phyloP scores from a whole-genome alignment of 2,329 filamentous ascomycete species.

The Aspergillus sp. region DNA sequence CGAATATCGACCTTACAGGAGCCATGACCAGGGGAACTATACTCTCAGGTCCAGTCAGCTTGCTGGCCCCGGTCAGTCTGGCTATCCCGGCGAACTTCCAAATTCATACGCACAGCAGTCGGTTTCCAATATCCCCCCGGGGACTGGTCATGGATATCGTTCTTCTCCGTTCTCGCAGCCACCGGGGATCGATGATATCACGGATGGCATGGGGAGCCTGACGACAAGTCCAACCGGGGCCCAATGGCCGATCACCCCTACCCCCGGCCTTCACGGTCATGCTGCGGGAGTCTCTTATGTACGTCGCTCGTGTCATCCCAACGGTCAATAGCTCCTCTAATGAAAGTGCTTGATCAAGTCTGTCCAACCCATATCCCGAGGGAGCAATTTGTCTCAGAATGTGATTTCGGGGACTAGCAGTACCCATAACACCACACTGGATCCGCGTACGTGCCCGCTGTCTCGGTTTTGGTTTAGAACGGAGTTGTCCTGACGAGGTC shows the following conservation, averaged over 20 bases:
- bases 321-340: not conserved
- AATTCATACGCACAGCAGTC: not conserved
- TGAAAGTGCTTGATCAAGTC: not conserved
- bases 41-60: not conserved
- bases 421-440: not conserved
- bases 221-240: not conserved
- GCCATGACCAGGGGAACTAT: not conserved
- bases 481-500: not conserved
- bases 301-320: not conserved
- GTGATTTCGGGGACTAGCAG: not conserved
- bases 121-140: not conserved
- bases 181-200: not conserved
- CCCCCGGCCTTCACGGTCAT: not conserved
- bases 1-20: not conserved
- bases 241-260: not conserved
- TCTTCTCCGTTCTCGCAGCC: not conserved
- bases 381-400: not conserved
- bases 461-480: not conserved
- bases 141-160: not conserved
- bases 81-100: not conserved
- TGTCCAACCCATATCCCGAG: not conserved
- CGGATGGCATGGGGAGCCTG: not conserved
- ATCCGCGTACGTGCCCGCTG: not conserved
- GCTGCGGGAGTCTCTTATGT: not conserved
- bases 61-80: not conserved